Evolutionary conservation across 192 early-diverging fungal genomes (phyloP), one percentile per base, ranked within the genome.

Genomic region (Rhizoclosmatium sp.): DNA sequence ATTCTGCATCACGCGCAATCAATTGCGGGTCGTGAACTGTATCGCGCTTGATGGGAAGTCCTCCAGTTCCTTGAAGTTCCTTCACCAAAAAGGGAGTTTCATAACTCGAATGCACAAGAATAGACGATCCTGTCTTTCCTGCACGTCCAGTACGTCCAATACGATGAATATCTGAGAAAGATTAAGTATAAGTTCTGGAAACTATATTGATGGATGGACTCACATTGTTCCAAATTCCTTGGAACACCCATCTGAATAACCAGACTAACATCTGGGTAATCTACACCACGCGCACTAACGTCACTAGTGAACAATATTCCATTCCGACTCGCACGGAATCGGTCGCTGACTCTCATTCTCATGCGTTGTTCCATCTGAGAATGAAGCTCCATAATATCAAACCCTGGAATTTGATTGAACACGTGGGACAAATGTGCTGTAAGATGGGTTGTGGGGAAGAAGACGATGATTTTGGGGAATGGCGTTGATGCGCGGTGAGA

Each of bases 111-210:
- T 96, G 82, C 59, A 98, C 47, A 23, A 95, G 82, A 21, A 95
- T 81, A 23, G 93, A 95, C 71, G 94, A 88, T 64, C 96, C 96
- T 45, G 92, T 84, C 74, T 91, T 91, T 64, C 95, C 96, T 31
- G 95, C 95, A 69, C 96, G 94, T 59, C 94, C 96, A n/a, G 96
- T 97, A 75, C 96, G 90, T 14, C 96, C 96, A 54, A 97, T 81
- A 49, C 96, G 92, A 83, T 97, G 96, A 68, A 97, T 93, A 65
- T 97, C 97, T 71, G 51, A 16, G 31, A 42, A 40, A 2, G 39
- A 71, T 4, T 54, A 71, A 71, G 0, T 16, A 39, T 16, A 47
- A 46, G 9, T 42, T 68, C 23, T 12, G 44, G 10, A 68, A 16
- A 68, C 5, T 46, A 68, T 16, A 68, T 4, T 10, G 0, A n/a